A percentile compares a stretch with the other conserved stretches of the same genome.
Evolutionary conservation across 495 filamentous ascomycete species (phyloP).

Genomic region (Penicillium silybi): DNA sequence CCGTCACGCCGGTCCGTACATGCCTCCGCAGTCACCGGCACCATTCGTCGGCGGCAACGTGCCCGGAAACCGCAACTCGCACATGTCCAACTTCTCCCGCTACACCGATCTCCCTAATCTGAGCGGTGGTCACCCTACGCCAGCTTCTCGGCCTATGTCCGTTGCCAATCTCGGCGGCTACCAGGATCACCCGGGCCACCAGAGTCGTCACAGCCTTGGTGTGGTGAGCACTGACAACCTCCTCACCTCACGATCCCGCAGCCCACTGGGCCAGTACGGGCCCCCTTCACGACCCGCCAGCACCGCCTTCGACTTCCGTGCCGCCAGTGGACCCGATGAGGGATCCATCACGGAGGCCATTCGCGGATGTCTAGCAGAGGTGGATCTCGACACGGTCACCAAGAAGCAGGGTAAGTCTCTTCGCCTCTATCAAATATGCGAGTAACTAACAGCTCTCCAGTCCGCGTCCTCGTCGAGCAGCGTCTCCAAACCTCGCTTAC

Average conservation of each 20-base stretch:
- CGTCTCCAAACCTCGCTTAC: constrained; percentile 80
- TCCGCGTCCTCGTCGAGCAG: constrained; percentile 86
- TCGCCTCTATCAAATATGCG: neutral
- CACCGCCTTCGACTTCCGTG: constrained; percentile 69
- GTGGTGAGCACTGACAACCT: constrained; percentile 61
- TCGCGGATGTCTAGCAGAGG: constrained; percentile 75
- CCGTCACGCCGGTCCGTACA: constrained; percentile 53
- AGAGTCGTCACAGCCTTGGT: constrained; percentile 45
- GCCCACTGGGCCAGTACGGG: constrained; percentile 45
- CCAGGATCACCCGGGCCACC: constrained; percentile 43
- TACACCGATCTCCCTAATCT: constrained; percentile 49
- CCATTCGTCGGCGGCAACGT: constrained; percentile 54
- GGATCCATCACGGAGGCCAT: constrained; percentile 75
- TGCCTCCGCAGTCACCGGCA: constrained; percentile 76
- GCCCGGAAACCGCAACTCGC: constrained; percentile 51
- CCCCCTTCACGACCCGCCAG: constrained; percentile 56
- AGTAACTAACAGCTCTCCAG: constrained; percentile 34
- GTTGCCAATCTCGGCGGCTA: constrained; percentile 60
- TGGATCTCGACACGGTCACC: constrained; percentile 91
- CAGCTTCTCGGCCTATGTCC: constrained; percentile 54
- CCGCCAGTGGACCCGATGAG: constrained; percentile 63
- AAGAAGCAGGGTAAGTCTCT: constrained; percentile 79
- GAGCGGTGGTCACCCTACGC: constrained; percentile 32
- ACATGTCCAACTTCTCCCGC: constrained; percentile 51
- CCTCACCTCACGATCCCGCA: constrained; percentile 50